phyloP scores from a whole-genome alignment of 331 rosid genomes.

The Prunus yedoensis region DNA sequence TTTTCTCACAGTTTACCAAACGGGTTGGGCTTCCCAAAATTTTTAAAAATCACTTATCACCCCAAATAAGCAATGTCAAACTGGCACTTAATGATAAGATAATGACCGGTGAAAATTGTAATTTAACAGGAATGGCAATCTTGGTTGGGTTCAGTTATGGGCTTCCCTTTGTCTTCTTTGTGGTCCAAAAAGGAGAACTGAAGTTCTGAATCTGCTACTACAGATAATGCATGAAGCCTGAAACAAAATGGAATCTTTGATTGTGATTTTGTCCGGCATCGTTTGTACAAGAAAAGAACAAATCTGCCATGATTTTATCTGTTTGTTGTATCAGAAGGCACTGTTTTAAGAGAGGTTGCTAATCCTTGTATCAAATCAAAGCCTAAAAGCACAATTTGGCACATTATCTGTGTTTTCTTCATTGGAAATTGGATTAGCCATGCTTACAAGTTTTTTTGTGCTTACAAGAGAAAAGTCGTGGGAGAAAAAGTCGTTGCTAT shows the following conservation, averaged over 20 bases:
- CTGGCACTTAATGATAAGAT: too few species aligned
- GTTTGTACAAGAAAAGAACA: background rate
- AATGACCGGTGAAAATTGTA: background rate
- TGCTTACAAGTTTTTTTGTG: too few species aligned
- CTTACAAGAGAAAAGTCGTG: too few species aligned
- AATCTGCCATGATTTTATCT: background rate
- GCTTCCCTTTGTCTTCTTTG: constrained; percentile 49
- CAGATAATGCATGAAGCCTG: background rate
- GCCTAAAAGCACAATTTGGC: background rate
- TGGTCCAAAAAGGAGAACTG: constrained; percentile 44
- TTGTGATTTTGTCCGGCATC: background rate
- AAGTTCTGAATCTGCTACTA: constrained; percentile 23
- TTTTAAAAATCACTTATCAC: too few species aligned
- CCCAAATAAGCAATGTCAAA: too few species aligned
- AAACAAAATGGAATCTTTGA: constrained; percentile 8
- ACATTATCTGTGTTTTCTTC: too few species aligned
- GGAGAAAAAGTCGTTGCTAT: too few species aligned
- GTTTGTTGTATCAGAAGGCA: background rate
- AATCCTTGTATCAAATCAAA: background rate
- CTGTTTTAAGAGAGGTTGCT: background rate
- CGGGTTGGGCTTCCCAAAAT: too few species aligned
- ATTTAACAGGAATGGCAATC: constrained; percentile 49
- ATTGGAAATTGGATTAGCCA: background rate
- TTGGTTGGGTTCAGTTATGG: constrained; percentile 58
- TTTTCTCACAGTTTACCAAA: too few species aligned